Evolutionary conservation across 345 rosid species (phyloP).

Genomic region (Eutrema heterophyllum): DNA sequence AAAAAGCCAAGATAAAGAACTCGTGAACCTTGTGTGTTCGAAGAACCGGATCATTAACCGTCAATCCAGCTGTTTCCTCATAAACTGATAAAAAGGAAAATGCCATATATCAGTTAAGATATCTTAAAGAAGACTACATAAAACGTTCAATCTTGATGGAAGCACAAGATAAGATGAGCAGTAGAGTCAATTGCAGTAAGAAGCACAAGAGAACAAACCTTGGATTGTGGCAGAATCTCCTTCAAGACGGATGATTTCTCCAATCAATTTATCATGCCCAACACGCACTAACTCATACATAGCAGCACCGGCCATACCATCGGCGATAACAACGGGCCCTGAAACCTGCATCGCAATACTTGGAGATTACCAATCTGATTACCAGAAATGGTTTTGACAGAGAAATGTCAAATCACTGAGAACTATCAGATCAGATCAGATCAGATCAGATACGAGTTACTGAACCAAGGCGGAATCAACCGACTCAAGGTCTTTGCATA

Average conservation of each 20-base stretch:
- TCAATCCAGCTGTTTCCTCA: conserved; percentile 96
- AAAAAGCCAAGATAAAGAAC: neutral
- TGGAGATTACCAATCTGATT: conserved; percentile 7
- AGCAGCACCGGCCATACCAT: conserved; percentile 99
- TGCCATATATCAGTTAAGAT: neutral
- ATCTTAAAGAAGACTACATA: neutral
- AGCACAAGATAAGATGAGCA: neutral
- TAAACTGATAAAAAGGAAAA: conserved; percentile 49
- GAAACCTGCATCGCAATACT: conserved; percentile 62
- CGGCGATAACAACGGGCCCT: conserved; percentile 98
- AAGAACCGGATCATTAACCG: conserved; percentile 91
- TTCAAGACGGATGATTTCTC: conserved; percentile 97
- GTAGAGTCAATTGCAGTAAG: neutral
- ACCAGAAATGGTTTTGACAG: neutral
- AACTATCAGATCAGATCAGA: conserved; percentile 22
- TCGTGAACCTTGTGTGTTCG: conserved; percentile 74
- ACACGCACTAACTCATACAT: conserved; percentile 99
- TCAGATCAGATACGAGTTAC: neutral
- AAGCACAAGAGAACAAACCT: conserved; percentile 45
- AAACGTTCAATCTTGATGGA: neutral
- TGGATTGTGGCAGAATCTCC: conserved; percentile 99
- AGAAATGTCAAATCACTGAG: neutral
- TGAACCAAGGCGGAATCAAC: neutral
- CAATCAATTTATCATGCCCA: conserved; percentile 91
- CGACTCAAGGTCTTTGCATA: neutral